Conservation (phyloP, 1,284 basidiomycete genomes). For the Schizophyllum amplum region DNA sequence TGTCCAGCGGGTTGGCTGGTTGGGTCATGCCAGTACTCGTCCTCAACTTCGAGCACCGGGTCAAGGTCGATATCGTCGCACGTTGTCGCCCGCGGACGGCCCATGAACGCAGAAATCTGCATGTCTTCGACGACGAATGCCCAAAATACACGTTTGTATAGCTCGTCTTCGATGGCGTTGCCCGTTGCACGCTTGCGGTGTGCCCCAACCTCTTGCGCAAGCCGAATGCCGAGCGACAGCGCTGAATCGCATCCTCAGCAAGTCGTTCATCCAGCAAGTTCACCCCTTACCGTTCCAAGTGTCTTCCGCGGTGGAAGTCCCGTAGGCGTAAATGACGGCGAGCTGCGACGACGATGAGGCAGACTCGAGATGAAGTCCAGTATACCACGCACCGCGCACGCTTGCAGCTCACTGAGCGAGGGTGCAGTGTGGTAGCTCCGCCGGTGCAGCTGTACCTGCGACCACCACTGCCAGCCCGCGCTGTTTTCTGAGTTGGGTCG, state of each 20-base stretch:
- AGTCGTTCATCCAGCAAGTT: no score
- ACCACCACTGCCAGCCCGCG: constrained; percentile 14
- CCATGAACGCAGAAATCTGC: constrained; percentile 6
- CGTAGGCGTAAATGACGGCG: not conserved
- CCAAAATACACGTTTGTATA: constrained; percentile 10
- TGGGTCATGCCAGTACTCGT: not conserved
- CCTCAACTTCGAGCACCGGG: constrained; percentile 8
- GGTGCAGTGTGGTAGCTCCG: not conserved
- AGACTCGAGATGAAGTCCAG: no score
- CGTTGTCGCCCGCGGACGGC: constrained; percentile 3
- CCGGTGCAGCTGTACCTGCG: constrained; percentile 8
- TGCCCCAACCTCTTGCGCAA: constrained; percentile 10
- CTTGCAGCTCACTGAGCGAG: constrained; percentile 8
- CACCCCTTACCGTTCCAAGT: constrained; percentile 1
- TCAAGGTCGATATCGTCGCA: constrained; percentile 8
- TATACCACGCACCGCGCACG: constrained; percentile 3
- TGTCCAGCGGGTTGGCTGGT: no score
- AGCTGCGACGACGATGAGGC: no score
- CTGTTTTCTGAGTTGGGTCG: constrained; percentile 4
- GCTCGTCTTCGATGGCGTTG: constrained; percentile 6
- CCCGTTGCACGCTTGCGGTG: constrained; percentile 9
- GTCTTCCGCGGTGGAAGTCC: constrained; percentile 6
- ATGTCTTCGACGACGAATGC: constrained; percentile 4
- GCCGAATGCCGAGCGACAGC: constrained; percentile 5
- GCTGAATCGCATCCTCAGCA: not conserved